Evolutionary conservation across 2,329 filamentous ascomycete genomes (phyloP), one percentile per base, ranked within the genome.

Genomic region (Seiridium cupressi): DNA sequence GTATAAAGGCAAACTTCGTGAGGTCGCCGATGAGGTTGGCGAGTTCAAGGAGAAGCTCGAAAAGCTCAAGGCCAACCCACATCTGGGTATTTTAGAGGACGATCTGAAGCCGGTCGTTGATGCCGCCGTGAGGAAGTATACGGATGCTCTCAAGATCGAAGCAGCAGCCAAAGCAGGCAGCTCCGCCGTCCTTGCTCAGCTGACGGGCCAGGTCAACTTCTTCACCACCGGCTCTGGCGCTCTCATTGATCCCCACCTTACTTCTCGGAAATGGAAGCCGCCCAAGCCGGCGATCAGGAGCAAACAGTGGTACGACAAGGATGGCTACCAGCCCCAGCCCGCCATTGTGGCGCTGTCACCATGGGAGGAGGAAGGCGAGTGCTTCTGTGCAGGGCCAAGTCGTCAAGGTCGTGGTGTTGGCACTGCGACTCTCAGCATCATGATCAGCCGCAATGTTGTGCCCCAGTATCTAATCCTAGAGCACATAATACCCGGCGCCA

Each of bases 331-430:
- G 54, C 57, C 56, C 51, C 66, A 66, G 68, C 76, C 80, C 1
- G 80, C 82, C 0, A 68, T 77, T n/a, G 73, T 80, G 0, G 92
- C 90, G 1, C 79, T 97, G 2, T 71, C 75, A 1, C 76, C 79
- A 3, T 97, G 93, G 92, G 79, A 87, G 8, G 91, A 96, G 54
- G 83, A 89, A 40, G 91, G 90, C 26, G 91, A 98, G 63, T 96
- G 92, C 74, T 98, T 92, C 90, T 98, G 94, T 73, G 87, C 89
- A 4, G 81, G 79, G 3, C 75, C 76, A 0, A 76, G 80, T 54
- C 72, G 72, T 11, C 75, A 76, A 13, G 74, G 74, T 9, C 69
- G 72, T 13, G 79, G 80, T 6, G 80, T 82, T 54, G 85, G 86
- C 44, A 85, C 87, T 2, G 84, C 86, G 56, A 62, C 63, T 57